Evolutionary conservation across 2,329 filamentous ascomycete genomes (phyloP), one percentile per base, ranked within the genome.

Genomic region (Alternaria sp.): DNA sequence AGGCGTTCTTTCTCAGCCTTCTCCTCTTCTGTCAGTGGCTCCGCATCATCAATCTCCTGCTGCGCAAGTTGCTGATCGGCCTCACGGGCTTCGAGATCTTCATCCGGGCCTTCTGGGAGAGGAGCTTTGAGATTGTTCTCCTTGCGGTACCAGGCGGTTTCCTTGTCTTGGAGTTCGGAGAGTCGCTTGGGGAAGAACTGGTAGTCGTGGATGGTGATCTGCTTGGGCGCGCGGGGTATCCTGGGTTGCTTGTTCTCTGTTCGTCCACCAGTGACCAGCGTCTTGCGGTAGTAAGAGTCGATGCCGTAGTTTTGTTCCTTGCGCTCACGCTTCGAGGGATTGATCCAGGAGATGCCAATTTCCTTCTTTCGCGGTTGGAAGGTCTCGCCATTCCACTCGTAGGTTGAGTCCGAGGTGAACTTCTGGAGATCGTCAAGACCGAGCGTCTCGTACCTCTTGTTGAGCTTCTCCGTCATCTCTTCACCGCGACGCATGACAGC

Each of bases 271-370:
- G 92, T 96, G 72, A 92, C 92, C 75, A 99, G 87, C 10, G 94
- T 93, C 74, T 96, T 90, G 69, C 95, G 91, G 82, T 98, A 99
- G 83, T 99, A 99, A 80, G 97, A 97, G 79, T 99, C 96, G 84
- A 99, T 97, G 0, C 95, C 97, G 79, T 99, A 99, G 6, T 93
- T 94, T 78, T 97, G 94, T 77, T 98, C 95, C 81, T 98, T 99
- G 75, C 96, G 92, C 83, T 99, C 96, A 80, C 96, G 94, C 85
- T 99, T 99, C 15, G 95, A 90, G 3, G 96, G 96, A 74, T 99
- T 97, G 83, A 99, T 99, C 96, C 96, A 99, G 75, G 86, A 94
- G 69, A 97, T 87, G 53, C 93, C 93, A 67, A 97, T 93, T 54
- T 97, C 93, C 83, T 96, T 96, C 77, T 82, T 83, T 18, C 90